Evolutionary conservation across 2,329 filamentous ascomycete species (phyloP), one percentile per base, ranked within the genome.

Genomic region (Xylaria sp.): DNA sequence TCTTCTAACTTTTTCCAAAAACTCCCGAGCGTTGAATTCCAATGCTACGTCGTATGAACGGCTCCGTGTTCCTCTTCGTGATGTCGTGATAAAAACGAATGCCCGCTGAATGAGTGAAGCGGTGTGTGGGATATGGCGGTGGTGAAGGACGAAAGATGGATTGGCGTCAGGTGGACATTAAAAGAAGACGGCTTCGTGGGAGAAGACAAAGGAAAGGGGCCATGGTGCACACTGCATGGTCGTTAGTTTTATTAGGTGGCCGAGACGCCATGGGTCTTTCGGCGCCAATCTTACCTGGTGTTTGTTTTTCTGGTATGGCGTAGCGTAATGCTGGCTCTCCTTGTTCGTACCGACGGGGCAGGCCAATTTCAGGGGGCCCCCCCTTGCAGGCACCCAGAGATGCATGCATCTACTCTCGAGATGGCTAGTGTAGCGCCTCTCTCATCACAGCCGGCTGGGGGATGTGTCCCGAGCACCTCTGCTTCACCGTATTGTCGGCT

Each of bases 21-120:
- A 68, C 53, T 72, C 68, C 67, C 63, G 51, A 44, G 49, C 65
- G 62, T 65, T 74, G 70, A 73, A 73, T 71, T 78, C 74, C 73
- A 77, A 77, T 73, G 73, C 71, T 74, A 65, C 66, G 54, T 67
- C 38, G 67, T 73, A 72, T 66, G 63, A 69, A 71, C 65, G 61
- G 66, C 69, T 73, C 44, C 62, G 50, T 67, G 63, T 68, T 75
- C 62, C 73, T 75, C 73, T 74, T 72, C 74, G 69, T 74, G 66
- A 74, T 73, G 74, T 74, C 74, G 73, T 76, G 66, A 63, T 70
- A 71, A 75, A 79, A 91, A 91, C 82, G 89, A 92, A 84, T 89
- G 90, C 87, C 92, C 91, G 92, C 92, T 94, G 83, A 94, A 93
- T 80, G 92, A 93, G 89, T 93, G 91, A 92, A 92, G 90, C 90